Conservation (phyloP, 2,329 filamentous ascomycete species). For the Colletotrichum lentis region DNA sequence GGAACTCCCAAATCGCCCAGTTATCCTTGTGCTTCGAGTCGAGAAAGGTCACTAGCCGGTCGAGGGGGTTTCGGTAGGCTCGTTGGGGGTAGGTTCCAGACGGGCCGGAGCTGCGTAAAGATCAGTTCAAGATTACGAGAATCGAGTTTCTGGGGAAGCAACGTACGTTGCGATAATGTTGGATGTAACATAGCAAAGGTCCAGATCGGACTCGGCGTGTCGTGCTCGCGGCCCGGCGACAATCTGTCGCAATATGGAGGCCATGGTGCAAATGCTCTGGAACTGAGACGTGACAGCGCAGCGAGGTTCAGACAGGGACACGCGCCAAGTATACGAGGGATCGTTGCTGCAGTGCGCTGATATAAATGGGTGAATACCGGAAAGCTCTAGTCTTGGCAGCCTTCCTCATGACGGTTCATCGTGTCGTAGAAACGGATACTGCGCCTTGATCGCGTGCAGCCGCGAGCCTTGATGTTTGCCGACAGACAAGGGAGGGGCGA, state of each 20-base stretch:
- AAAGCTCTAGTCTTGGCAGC: conserved; percentile 3
- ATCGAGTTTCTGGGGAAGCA: not conserved
- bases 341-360: conserved; percentile 27
- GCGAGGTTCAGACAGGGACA: conserved; percentile 15
- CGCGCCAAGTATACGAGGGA: conserved; percentile 16
- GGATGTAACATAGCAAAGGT: conserved; percentile 94
- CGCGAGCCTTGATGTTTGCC: conserved; percentile 31
- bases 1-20: conserved; percentile 98
- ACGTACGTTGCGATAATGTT: conserved; percentile 71
- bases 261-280: conserved; percentile 56
- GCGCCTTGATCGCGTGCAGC: conserved; percentile 32
- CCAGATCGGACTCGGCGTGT: conserved; percentile 87
- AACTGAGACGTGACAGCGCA: conserved; percentile 28
- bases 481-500: conserved; percentile 12
- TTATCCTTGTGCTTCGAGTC: conserved; percentile 82
- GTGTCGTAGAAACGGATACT: conserved; percentile 11
- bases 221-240: conserved; percentile 85
- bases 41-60: conserved; percentile 86
- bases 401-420: conserved; percentile 20
- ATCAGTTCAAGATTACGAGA: conserved; percentile 45
- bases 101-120: conserved; percentile 78
- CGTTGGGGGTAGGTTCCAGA: conserved; percentile 88
- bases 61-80: conserved; percentile 92
- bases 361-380: conserved; percentile 16
- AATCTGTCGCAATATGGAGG: conserved; percentile 85